Percentiles rank a stretch among this genome's conserved stretches.
phyloP scores from a whole-genome alignment of 2,329 filamentous ascomycete species.

The Microdochium paspali region DNA sequence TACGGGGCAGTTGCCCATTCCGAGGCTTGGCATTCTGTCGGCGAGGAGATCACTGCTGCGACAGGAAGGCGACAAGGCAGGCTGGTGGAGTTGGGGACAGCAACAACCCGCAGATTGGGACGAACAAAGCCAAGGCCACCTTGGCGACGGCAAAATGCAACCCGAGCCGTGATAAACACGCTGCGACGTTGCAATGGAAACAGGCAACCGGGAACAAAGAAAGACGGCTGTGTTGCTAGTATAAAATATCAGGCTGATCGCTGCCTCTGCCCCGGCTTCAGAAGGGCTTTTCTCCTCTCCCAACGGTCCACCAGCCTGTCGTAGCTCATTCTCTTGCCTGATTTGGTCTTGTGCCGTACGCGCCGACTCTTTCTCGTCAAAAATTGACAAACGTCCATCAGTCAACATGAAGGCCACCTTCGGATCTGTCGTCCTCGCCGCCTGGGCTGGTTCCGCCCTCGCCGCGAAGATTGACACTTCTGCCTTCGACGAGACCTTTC shows the following conservation, averaged over 20 bases:
- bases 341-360: background rate
- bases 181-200: too few relatives aligned
- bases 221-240: too few relatives aligned
- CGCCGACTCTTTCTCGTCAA: too few relatives aligned
- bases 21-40: too few relatives aligned
- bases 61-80: background rate
- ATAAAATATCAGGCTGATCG: too few relatives aligned
- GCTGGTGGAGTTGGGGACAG: background rate
- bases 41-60: too few relatives aligned
- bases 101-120: background rate
- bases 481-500: conserved; percentile 1
- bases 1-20: too few relatives aligned
- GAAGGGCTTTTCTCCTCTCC: too few relatives aligned
- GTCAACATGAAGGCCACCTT: conserved; percentile 2
- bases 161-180: too few relatives aligned
- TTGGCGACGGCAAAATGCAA: background rate
- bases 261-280: too few relatives aligned
- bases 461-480: conserved; percentile 1
- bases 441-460: background rate
- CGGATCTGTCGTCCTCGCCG: conserved; percentile 3
- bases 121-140: background rate
- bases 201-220: too few relatives aligned
- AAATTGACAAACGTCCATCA: background rate
- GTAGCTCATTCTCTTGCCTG: background rate
- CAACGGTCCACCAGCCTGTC: too few relatives aligned